Base-by-base conservation (phyloP, 225 moss, liverwort and hornwort species). In the Polytrichum formosum region DNA sequence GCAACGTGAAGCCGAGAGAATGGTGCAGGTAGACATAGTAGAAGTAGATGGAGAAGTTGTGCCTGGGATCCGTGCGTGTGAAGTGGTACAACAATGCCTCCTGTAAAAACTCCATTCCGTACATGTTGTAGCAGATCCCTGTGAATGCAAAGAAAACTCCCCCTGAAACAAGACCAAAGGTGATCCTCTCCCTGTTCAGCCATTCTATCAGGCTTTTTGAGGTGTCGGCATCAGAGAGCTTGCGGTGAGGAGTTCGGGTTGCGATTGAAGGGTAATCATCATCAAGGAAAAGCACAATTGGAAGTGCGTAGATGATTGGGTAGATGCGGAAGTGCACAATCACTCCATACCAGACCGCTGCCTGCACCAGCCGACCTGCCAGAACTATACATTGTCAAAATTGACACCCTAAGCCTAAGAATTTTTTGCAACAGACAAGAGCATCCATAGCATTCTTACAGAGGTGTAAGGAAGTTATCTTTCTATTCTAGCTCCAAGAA, bases 21-120 rank as follows among this genome's bases (percentile, higher is more conserved):
- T 94, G 90, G 46, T 84, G 88, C 18, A 98, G 77, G 27, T 98
- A 98, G 37, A 98, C 72, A 29, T 92, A 88, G 69, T 98, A 98
- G 83, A 98, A 98, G 72, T 98, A 98, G 59, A 98, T 92, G 70
- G 98, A 98, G 67, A 98, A 98, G 58, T 98, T 98, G 69, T 98
- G 98, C 1, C 94, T 90, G 21, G 92, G 98, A 77, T 98, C 98
- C 33, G 88, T 98, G 73, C 98, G 90, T 16, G 92, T 98, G 67
- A 98, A 82, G 67, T 98, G 98, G 74, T 94, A 94, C 21, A 98
- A 65, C 67, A 98, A 76, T 2, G 94, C 91, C 77, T 94, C 98
- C 22, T 86, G 88, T 64, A 98, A 80, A 70, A 94, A 98, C 67
- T 83, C 66, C 75, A 86, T 81, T 29, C 98, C 90, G 73, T 98